Evolutionary conservation across 106 monocot genomes (phyloP).

Genomic region (Dendrobium chrysotoxum): DNA sequence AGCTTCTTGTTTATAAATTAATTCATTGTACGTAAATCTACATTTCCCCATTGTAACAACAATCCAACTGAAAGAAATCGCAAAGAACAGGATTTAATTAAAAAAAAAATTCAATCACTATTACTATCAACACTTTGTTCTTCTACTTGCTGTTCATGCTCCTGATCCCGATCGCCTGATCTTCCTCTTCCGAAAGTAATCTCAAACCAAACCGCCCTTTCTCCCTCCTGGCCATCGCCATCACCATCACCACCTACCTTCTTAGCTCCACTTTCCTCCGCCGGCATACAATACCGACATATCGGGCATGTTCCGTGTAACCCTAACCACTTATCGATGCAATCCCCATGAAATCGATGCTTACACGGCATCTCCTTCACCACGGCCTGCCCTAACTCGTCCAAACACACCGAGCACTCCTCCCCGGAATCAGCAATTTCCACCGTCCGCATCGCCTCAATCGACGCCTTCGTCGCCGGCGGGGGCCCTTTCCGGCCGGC

Average conservation of each 20-base stretch:
- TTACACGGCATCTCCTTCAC: constrained; percentile 77
- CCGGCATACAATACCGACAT: constrained; percentile 60
- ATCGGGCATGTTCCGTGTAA: constrained; percentile 71
- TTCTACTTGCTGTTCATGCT: neutral
- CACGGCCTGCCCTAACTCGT: constrained; percentile 4
- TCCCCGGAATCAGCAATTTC: constrained; percentile 7
- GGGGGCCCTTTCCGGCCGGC: constrained; percentile 22
- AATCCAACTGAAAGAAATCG: neutral
- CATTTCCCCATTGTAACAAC: neutral
- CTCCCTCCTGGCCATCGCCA: neutral
- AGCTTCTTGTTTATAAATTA: neutral
- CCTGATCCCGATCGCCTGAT: neutral
- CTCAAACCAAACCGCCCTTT: constrained; percentile 24
- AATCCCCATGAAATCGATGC: constrained; percentile 61
- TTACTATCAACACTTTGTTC: neutral
- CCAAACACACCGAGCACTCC: constrained; percentile 65
- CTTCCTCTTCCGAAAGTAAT: constrained; percentile 4
- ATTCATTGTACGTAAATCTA: neutral
- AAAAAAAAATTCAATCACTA: neutral
- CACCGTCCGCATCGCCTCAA: constrained; percentile 44
- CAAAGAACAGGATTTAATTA: neutral
- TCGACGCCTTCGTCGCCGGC: constrained; percentile 54
- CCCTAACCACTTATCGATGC: constrained; percentile 70
- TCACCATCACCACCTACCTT: constrained; percentile 13
- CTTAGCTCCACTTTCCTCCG: constrained; percentile 18